Conservation (phyloP, 2,329 filamentous ascomycete genomes). For the Pseudocercospora macadamiae region DNA sequence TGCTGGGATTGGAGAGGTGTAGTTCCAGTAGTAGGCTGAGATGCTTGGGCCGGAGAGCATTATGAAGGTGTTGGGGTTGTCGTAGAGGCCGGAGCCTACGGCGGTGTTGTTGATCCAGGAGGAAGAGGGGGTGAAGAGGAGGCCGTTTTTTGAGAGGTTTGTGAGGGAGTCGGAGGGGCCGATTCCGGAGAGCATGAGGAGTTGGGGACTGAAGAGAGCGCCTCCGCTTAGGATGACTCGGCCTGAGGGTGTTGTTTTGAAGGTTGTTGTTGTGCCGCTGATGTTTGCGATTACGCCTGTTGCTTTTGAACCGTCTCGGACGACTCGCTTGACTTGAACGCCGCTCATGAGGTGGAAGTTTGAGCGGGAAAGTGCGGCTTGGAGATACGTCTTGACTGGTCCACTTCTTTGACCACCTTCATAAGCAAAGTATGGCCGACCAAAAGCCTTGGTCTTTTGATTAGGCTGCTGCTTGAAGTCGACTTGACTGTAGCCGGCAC, state of each 20-base stretch:
- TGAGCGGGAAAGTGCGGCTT: conserved; percentile 53
- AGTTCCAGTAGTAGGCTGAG: conserved; percentile 54
- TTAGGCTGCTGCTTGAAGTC: conserved; percentile 51
- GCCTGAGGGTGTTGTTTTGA: conserved; percentile 64
- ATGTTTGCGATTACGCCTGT: conserved; percentile 55
- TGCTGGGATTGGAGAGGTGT: conserved; percentile 45
- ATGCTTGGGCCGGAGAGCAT: conserved; percentile 57
- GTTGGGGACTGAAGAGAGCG: conserved; percentile 65
- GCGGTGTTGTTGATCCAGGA: conserved; percentile 56
- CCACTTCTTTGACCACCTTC: conserved; percentile 50
- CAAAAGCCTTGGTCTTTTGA: conserved; percentile 59
- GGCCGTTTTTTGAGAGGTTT: conserved; percentile 41
- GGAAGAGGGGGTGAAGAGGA: conserved; percentile 39
- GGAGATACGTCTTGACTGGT: conserved; percentile 56
- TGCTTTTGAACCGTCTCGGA: conserved; percentile 60
- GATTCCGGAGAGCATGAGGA: conserved; percentile 68
- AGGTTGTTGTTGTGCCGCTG: conserved; percentile 67
- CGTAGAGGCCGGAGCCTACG: conserved; percentile 57
- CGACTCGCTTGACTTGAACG: conserved; percentile 46
- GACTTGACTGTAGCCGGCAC: conserved; percentile 53
- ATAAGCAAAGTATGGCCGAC: conserved; percentile 34
- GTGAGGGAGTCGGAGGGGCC: conserved; percentile 58
- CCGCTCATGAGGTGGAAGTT: conserved; percentile 62
- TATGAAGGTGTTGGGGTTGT: conserved; percentile 51
- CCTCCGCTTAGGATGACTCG: conserved; percentile 56